Evolutionary conservation across 2,329 filamentous ascomycete genomes (phyloP).

Genomic region (Juglanconis juglandina): DNA sequence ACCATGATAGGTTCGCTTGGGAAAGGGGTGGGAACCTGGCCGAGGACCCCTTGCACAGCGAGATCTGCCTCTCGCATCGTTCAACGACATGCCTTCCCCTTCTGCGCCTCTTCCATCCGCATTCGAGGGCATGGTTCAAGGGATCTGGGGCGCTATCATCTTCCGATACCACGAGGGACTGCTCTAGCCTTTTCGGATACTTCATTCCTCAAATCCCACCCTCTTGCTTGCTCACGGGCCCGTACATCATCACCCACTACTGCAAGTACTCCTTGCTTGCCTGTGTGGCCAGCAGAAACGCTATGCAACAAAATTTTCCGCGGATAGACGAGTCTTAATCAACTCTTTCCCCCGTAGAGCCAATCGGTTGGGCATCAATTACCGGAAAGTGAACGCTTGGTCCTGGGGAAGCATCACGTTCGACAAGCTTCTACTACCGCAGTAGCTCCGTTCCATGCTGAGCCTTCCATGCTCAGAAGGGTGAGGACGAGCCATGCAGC

Average conservation of each 20-base stretch:
- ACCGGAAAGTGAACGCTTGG: background rate
- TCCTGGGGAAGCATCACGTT: background rate
- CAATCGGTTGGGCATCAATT: conserved; percentile 22
- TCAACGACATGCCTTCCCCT: conserved; percentile 34
- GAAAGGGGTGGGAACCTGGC: conserved; percentile 7
- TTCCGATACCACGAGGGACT: conserved; percentile 23
- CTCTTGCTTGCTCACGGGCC: conserved; percentile 15
- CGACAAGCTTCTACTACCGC: background rate
- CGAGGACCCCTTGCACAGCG: conserved; percentile 13
- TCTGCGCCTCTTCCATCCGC: conserved; percentile 19
- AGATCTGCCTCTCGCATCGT: conserved; percentile 17
- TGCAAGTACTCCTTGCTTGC: conserved; percentile 10
- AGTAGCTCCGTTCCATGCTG: background rate
- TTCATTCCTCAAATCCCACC: conserved; percentile 11
- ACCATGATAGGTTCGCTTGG: conserved; percentile 12
- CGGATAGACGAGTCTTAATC: conserved; percentile 19
- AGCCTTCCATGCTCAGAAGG: background rate
- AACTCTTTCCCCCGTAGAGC: conserved; percentile 10
- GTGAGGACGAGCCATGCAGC: background rate
- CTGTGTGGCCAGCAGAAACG: background rate
- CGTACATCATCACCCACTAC: conserved; percentile 3
- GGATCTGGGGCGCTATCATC: conserved; percentile 28
- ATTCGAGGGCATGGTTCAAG: conserved; percentile 39
- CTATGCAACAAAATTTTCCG: conserved; percentile 19
- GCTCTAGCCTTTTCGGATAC: conserved; percentile 2